A percentile compares a stretch with the other conserved stretches of the same genome.
phyloP scores from a whole-genome alignment of 345 rosid species.

The Citrus sp. region DNA sequence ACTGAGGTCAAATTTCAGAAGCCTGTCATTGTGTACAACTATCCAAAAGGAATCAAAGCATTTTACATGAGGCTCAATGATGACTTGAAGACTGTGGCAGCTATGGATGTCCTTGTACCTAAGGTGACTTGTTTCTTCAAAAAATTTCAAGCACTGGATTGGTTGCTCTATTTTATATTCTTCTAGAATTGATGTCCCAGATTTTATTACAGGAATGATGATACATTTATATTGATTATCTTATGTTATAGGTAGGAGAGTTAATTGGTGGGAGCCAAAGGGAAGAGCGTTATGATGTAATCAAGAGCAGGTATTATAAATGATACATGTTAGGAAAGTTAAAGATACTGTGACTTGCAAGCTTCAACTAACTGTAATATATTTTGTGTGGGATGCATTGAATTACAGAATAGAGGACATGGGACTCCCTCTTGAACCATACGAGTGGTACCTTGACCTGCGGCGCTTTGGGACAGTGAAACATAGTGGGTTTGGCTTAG shows the following conservation, averaged over 20 bases:
- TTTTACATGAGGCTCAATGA: constrained; percentile 96
- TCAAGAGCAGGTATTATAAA: constrained; percentile 53
- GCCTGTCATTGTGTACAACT: constrained; percentile 91
- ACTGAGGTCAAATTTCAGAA: constrained; percentile 83
- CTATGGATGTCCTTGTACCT: constrained; percentile 96
- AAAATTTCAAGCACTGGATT: background rate
- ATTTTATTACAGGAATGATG: background rate
- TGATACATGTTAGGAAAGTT: background rate
- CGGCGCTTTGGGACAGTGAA: constrained; percentile 86
- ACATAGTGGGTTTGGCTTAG: constrained; percentile 88
- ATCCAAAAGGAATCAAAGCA: constrained; percentile 92
- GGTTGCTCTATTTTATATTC: background rate
- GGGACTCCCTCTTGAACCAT: constrained; percentile 76
- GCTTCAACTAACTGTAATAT: background rate
- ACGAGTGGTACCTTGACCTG: constrained; percentile 91
- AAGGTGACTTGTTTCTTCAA: constrained; percentile 45
- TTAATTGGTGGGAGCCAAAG: constrained; percentile 98
- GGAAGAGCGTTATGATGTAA: constrained; percentile 76
- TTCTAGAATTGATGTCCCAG: background rate
- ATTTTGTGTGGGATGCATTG: constrained; percentile 2
- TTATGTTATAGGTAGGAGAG: constrained; percentile 72
- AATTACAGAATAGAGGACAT: constrained; percentile 60
- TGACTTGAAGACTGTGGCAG: constrained; percentile 85
- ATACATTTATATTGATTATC: background rate
- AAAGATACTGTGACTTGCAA: background rate